A percentile compares a stretch with the other conserved stretches of the same genome.
Conservation (phyloP, 2,329 filamentous ascomycete species). For the Fusarium compactum region DNA sequence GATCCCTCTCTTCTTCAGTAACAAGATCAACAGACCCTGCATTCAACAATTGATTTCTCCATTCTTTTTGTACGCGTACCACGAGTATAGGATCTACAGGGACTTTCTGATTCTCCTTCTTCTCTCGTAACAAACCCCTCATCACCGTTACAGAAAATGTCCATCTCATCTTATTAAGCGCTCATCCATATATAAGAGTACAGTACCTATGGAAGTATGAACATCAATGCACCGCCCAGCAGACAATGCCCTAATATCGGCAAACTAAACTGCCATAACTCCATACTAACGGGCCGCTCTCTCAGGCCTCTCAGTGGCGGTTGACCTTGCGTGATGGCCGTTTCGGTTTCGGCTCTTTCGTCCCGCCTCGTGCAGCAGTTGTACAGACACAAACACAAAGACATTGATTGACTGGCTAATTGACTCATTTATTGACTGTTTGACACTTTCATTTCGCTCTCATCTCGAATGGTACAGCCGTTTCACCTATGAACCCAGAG, state of each 20-base stretch:
- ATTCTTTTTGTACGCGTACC: slow-evolving; percentile 28
- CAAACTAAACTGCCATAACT: neutral
- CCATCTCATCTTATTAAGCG: slow-evolving; percentile 16
- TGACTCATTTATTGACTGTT: neutral
- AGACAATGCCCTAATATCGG: neutral
- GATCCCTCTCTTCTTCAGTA: neutral
- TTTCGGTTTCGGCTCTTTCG: slow-evolving; percentile 25
- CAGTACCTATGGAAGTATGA: slow-evolving; percentile 9
- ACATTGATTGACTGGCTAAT: neutral
- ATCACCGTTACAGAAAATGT: slow-evolving; percentile 7
- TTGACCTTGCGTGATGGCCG: slow-evolving; percentile 11
- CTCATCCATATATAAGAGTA: slow-evolving; percentile 2
- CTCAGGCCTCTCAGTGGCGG: slow-evolving; percentile 21
- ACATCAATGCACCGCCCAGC: slow-evolving; percentile 1
- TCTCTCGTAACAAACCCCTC: slow-evolving; percentile 15
- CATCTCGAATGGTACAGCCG: slow-evolving; percentile 26
- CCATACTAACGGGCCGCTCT: slow-evolving; percentile 13
- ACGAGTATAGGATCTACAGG: slow-evolving; percentile 14
- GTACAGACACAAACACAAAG: slow-evolving; percentile 3
- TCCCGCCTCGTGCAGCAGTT: slow-evolving; percentile 24
- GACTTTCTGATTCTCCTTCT: neutral
- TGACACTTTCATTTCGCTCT: slow-evolving; percentile 23
- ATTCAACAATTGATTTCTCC: slow-evolving; percentile 1
- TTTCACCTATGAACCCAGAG: slow-evolving; percentile 16
- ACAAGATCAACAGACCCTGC: slow-evolving; percentile 31